A percentile compares a stretch with the other conserved stretches of the same genome.
Evolutionary conservation across 805 yeast species (phyloP).

Genomic region (Wickerhamiella allomyrinae): DNA sequence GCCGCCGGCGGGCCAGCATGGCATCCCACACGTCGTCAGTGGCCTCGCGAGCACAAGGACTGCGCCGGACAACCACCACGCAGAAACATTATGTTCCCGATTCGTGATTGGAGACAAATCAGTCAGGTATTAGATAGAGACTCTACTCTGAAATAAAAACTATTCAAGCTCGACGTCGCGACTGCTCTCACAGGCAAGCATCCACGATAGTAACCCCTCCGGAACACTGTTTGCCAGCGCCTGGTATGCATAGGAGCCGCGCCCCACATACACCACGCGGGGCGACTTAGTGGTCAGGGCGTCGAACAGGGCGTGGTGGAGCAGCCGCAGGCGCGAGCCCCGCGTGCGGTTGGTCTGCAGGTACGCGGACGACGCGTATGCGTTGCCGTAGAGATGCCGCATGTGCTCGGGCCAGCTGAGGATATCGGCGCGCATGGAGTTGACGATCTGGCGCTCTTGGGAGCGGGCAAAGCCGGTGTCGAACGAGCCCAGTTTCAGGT

Average conservation of each 20-base stretch:
- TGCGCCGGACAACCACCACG: not conserved
- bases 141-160: too few relatives aligned
- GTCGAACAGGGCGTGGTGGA: conserved; percentile 23
- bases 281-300: conserved; percentile 15
- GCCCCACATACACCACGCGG: conserved; percentile 23
- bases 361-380: conserved; percentile 22
- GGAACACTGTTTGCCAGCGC: conserved; percentile 19
- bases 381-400: conserved; percentile 25
- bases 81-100: too few relatives aligned
- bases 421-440: conserved; percentile 27
- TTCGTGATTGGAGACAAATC: too few relatives aligned
- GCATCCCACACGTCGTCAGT: not conserved
- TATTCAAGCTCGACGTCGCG: too few relatives aligned
- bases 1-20: not conserved
- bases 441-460: conserved; percentile 21
- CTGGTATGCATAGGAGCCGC: conserved; percentile 23
- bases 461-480: conserved; percentile 23
- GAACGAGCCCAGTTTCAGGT: conserved; percentile 35
- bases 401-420: conserved; percentile 30
- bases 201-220: conserved; percentile 18
- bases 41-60: not conserved
- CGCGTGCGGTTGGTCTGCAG: conserved; percentile 20
- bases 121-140: too few relatives aligned
- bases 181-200: conserved; percentile 3
- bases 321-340: conserved; percentile 21